Percentiles rank a stretch among this genome's conserved stretches.
Conservation (phyloP, 805 yeast species). For the Wickerhamia fluorescens region DNA sequence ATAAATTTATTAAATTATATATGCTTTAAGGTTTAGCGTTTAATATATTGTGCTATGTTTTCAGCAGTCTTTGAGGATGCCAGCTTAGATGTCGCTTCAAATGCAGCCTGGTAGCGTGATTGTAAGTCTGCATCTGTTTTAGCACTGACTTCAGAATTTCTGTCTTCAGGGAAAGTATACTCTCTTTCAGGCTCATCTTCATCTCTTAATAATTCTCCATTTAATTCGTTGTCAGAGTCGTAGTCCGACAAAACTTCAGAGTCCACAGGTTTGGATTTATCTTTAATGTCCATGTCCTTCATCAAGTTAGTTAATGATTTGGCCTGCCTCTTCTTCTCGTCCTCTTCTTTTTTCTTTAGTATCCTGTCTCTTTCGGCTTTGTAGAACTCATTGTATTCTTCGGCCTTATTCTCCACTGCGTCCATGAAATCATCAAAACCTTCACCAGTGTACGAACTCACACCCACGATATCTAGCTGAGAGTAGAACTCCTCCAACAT, state of each 20-base stretch:
- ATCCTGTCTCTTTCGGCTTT: conserved; percentile 81
- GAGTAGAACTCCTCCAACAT: conserved; percentile 96
- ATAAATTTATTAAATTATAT: background rate
- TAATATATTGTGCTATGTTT: conserved; percentile 61
- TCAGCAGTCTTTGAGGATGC: conserved; percentile 66
- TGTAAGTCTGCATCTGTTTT: conserved; percentile 47
- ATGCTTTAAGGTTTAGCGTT: conserved; percentile 13
- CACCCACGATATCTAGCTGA: conserved; percentile 86
- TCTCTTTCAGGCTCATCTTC: conserved; percentile 48
- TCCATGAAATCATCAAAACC: conserved; percentile 87
- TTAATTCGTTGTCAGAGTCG: conserved; percentile 42
- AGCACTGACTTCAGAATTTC: conserved; percentile 52
- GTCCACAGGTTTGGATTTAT: conserved; percentile 17
- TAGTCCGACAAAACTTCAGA: conserved; percentile 47
- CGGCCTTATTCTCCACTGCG: conserved; percentile 81
- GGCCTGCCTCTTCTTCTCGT: conserved; percentile 66
- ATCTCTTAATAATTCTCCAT: conserved; percentile 43
- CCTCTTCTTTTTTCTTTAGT: conserved; percentile 65
- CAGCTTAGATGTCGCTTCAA: conserved; percentile 53
- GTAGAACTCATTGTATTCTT: conserved; percentile 79
- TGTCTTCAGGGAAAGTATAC: conserved; percentile 64
- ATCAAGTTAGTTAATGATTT: conserved; percentile 64
- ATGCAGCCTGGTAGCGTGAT: conserved; percentile 65
- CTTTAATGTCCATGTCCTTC: conserved; percentile 76
- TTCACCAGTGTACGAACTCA: conserved; percentile 85